Conservation (phyloP, 192 early-diverging fungal genomes). For the Coemansia sp. region DNA sequence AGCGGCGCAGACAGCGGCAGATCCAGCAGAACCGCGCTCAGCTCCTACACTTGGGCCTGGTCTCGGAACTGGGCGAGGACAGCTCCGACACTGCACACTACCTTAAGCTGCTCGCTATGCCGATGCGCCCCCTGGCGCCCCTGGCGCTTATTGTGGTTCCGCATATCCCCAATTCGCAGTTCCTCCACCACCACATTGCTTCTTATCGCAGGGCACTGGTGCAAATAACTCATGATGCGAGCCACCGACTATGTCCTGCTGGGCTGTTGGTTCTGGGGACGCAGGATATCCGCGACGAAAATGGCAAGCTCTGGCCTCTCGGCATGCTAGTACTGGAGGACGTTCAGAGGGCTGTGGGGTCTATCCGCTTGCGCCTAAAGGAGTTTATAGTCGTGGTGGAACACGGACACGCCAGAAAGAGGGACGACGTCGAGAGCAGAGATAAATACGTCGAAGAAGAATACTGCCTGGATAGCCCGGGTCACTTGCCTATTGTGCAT, state of each 20-base stretch:
- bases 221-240: conserved; percentile 60
- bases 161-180: conserved; percentile 56
- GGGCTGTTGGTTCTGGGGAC: conserved; percentile 70
- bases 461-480: conserved; percentile 24
- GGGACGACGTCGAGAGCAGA: conserved; percentile 42
- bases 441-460: conserved; percentile 41
- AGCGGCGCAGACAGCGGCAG: conserved; percentile 44
- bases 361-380: conserved; percentile 48
- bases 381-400: conserved; percentile 56
- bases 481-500: conserved; percentile 55
- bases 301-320: conserved; percentile 69
- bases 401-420: conserved; percentile 48
- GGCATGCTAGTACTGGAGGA: conserved; percentile 76
- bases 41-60: conserved; percentile 60
- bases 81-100: conserved; percentile 72
- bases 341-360: conserved; percentile 57
- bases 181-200: conserved; percentile 53
- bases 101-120: conserved; percentile 57
- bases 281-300: conserved; percentile 64
- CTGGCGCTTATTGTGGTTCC: conserved; percentile 61
- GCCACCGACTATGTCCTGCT: conserved; percentile 54
- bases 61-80: conserved; percentile 78
- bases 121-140: conserved; percentile 46
- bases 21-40: conserved; percentile 51
- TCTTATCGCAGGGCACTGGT: conserved; percentile 64